Conservation (phyloP, 495 filamentous ascomycete species). For the Neurospora sp. region DNA sequence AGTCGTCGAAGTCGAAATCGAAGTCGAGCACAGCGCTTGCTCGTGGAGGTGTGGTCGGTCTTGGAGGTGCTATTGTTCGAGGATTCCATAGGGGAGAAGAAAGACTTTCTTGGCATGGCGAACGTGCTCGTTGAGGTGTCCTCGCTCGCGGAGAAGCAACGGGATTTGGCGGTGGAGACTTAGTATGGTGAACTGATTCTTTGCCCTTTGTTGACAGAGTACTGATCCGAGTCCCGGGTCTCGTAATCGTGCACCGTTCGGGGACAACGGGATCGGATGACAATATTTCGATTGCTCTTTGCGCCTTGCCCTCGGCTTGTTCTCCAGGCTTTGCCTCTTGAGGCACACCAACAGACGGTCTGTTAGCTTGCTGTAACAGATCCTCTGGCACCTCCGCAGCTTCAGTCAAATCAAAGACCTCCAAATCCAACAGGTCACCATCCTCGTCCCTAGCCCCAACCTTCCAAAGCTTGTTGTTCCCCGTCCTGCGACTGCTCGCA, state of each 20-base stretch:
- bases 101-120: neutral
- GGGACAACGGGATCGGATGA: neutral
- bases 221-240: neutral
- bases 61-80: neutral
- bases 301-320: neutral
- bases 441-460: conserved; percentile 54
- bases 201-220: neutral
- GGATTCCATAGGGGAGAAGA: neutral
- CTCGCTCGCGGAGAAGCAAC: neutral
- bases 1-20: neutral
- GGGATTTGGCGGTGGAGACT: neutral
- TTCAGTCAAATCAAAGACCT: conserved; percentile 47
- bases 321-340: neutral
- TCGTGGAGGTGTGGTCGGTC: neutral
- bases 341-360: neutral
- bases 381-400: conserved; percentile 7
- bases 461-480: conserved; percentile 46
- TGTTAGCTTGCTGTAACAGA: neutral
- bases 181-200: too few species aligned
- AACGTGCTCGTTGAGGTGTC: neutral
- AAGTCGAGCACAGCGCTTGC: neutral
- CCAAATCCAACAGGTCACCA: conserved; percentile 49
- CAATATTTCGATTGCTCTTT: neutral
- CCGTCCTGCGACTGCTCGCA: conserved; percentile 6
- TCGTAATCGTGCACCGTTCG: neutral